Percentiles rank a stretch among this genome's conserved stretches.
These are phyloP conservation scores for Actinomortierella wolfii DNA, from an alignment of 371 early-diverging fungal species.

Conservation along the genomic window DNA sequence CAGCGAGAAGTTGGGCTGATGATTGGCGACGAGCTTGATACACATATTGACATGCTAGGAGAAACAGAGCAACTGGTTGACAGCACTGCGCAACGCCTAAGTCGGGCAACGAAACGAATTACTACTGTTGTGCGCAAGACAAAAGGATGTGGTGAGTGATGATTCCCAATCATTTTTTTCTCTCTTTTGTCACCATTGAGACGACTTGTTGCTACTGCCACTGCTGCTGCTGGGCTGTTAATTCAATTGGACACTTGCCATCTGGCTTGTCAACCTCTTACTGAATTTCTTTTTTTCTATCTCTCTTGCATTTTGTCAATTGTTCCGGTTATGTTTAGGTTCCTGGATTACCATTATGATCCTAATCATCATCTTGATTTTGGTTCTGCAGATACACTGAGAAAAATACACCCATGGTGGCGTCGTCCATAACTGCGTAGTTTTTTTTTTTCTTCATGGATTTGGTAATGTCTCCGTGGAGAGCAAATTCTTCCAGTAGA, in stretches of 20 bases:
- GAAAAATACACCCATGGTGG: too few relatives aligned
- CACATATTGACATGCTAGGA: slow-evolving; percentile 76
- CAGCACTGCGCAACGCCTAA: slow-evolving; percentile 59
- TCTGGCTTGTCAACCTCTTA: not conserved
- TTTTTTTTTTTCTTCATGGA: too few relatives aligned
- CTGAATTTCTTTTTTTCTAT: not conserved
- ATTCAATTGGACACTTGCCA: not conserved
- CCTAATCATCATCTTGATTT: slow-evolving; percentile 45
- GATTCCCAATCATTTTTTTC: too few relatives aligned
- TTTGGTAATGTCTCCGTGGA: too few relatives aligned
- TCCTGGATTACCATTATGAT: slow-evolving; percentile 40
- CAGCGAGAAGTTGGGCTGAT: slow-evolving; percentile 76
- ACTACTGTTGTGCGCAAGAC: slow-evolving; percentile 26
- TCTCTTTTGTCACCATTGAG: not conserved
- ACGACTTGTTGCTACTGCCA: not conserved
- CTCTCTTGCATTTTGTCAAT: too few relatives aligned
- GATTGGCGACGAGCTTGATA: slow-evolving; percentile 79
- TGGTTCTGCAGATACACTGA: slow-evolving; percentile 20
- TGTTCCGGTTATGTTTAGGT: slow-evolving; percentile 4
- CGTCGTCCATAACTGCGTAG: too few relatives aligned
- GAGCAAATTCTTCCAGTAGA: too few relatives aligned
- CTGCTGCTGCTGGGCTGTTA: not conserved
- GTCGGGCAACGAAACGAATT: slow-evolving; percentile 52
- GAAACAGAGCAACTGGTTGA: slow-evolving; percentile 75
- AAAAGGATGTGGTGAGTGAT: slow-evolving; percentile 36